These are phyloP conservation scores for Suhomyces bribrorum DNA, from an alignment of 1,139 yeast genomes.

Conservation along the genomic window DNA sequence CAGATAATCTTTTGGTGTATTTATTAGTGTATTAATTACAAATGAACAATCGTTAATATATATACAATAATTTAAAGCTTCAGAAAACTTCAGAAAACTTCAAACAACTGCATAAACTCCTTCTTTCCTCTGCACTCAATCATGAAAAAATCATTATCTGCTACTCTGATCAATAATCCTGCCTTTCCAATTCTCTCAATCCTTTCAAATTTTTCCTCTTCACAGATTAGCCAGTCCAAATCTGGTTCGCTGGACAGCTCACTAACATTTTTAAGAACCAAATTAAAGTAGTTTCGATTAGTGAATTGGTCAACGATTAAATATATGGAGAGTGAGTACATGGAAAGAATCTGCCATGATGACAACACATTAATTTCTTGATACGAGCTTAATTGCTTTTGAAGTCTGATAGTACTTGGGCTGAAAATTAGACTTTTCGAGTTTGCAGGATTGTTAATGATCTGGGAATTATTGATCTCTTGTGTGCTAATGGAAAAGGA, in stretches of 20 bases:
- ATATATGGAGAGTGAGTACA: conserved; percentile 37
- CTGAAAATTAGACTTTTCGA: conserved; percentile 24
- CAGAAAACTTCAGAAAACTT: conserved; percentile 25
- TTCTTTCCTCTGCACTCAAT: conserved; percentile 50
- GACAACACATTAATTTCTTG: conserved; percentile 36
- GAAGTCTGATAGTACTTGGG: conserved; percentile 41
- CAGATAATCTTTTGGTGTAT: no score
- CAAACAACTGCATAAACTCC: conserved; percentile 39
- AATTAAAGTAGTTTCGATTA: conserved; percentile 31
- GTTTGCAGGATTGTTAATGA: conserved; percentile 19
- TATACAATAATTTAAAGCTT: not conserved
- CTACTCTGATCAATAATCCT: conserved; percentile 41
- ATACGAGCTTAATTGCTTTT: conserved; percentile 37
- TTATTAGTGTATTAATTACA: not conserved
- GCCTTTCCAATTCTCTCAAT: conserved; percentile 49
- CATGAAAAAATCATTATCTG: conserved; percentile 39
- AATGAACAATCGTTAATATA: not conserved
- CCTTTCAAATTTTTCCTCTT: conserved; percentile 30
- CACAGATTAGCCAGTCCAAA: conserved; percentile 40
- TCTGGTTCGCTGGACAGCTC: conserved; percentile 18
- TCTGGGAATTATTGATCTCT: conserved; percentile 16
- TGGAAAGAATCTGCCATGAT: conserved; percentile 47
- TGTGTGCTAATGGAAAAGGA: conserved; percentile 16
- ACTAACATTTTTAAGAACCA: conserved; percentile 24
- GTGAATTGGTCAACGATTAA: conserved; percentile 30